Evolutionary conservation across 495 filamentous ascomycete species (phyloP).

Genomic region (Aspergillus avenaceus): DNA sequence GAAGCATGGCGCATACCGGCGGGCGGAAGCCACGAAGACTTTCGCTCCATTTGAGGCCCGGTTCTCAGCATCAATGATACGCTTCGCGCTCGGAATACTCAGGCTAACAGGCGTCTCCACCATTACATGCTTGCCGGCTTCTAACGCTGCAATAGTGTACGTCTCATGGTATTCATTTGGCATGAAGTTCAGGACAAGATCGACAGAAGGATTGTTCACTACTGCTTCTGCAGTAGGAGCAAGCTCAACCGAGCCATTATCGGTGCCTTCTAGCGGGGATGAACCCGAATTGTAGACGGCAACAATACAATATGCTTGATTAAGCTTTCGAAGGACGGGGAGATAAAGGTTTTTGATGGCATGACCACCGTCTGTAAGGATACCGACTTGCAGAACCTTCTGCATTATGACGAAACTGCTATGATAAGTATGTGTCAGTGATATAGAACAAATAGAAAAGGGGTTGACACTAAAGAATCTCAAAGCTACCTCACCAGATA

Average conservation of each 20-base stretch:
- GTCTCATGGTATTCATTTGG: conserved; percentile 48
- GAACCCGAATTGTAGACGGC: conserved; percentile 35
- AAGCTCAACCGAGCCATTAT: conserved; percentile 12
- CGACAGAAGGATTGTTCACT: conserved; percentile 26
- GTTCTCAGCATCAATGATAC: conserved; percentile 37
- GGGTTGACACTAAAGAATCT: too few relatives aligned
- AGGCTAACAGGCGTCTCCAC: conserved; percentile 53
- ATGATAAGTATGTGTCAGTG: background rate
- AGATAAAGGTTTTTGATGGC: conserved; percentile 49
- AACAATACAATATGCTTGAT: conserved; percentile 31
- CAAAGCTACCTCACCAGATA: too few relatives aligned
- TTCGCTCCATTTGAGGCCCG: conserved; percentile 20
- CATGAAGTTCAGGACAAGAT: conserved; percentile 50
- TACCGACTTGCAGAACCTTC: conserved; percentile 34
- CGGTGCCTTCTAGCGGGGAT: background rate
- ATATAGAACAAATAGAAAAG: background rate
- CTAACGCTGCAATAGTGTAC: conserved; percentile 45
- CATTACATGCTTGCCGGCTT: conserved; percentile 50
- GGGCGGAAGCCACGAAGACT: conserved; percentile 53
- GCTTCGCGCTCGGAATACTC: conserved; percentile 31
- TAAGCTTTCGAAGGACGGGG: conserved; percentile 40
- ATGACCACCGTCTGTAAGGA: conserved; percentile 42
- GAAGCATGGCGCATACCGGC: conserved; percentile 51
- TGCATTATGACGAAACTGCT: conserved; percentile 16
- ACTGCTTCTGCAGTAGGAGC: conserved; percentile 7